phyloP scores from a whole-genome alignment of 179 eudicot species.

The Beta lomatogona region DNA sequence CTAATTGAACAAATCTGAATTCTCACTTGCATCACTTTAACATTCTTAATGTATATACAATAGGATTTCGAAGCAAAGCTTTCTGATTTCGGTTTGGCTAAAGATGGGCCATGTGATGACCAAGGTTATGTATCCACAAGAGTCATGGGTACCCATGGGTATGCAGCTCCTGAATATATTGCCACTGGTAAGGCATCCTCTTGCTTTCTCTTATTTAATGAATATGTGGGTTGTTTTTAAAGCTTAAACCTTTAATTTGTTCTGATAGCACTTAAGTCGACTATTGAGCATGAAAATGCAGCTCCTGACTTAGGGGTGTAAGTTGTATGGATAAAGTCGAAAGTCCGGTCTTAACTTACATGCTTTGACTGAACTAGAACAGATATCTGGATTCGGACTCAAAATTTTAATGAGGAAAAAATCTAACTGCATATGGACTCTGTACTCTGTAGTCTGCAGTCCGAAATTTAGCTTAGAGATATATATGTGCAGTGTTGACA shows the following conservation, averaged over 20 bases:
- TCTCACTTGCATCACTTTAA: neutral
- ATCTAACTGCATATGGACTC: neutral
- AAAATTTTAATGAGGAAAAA: neutral
- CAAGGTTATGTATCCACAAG: slow-evolving; percentile 79
- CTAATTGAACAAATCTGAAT: neutral
- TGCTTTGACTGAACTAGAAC: neutral
- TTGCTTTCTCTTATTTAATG: neutral
- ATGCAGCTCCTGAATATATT: slow-evolving; percentile 91
- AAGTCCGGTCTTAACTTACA: neutral
- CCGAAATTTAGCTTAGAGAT: neutral
- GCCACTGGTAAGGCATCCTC: slow-evolving; percentile 61
- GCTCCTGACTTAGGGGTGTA: neutral
- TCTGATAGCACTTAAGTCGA: too few relatives aligned
- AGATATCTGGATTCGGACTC: neutral
- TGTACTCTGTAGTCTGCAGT: neutral
- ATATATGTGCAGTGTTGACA: too few relatives aligned
- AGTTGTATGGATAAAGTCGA: neutral
- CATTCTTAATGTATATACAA: neutral
- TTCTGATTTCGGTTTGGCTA: slow-evolving; percentile 92
- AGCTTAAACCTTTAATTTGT: neutral
- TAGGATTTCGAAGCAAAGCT: slow-evolving; percentile 80
- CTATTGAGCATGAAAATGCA: neutral
- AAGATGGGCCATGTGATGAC: slow-evolving; percentile 77
- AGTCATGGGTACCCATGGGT: slow-evolving; percentile 88
- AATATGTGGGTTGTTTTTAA: neutral